Evolutionary conservation across 768 basidiomycete species (phyloP).

Genomic region (Tephrocybe sp.): DNA sequence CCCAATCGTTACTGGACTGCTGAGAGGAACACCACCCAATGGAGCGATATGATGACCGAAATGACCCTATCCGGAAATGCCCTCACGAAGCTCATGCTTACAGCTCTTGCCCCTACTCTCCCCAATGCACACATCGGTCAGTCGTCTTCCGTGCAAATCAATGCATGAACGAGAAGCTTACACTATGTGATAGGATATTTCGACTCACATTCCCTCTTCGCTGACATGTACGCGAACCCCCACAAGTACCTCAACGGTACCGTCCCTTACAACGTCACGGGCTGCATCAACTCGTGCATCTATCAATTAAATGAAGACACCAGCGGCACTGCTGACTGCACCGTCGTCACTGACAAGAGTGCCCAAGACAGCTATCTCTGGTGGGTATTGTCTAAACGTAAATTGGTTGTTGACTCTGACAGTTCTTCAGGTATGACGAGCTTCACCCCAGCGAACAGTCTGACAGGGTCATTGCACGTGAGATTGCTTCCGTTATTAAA

Average conservation of each 20-base stretch:
- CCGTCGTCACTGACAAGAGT: conserved; percentile 22
- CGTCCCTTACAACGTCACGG: conserved; percentile 56
- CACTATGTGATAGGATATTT: conserved; percentile 41
- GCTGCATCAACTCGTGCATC: conserved; percentile 47
- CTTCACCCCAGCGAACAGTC: conserved; percentile 29
- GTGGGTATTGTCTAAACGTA: conserved; percentile 23
- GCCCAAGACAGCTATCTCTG: conserved; percentile 49
- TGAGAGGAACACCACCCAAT: conserved; percentile 52
- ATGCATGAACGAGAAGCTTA: background rate
- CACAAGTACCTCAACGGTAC: conserved; percentile 59
- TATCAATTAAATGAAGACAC: conserved; percentile 27
- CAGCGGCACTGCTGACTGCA: conserved; percentile 26
- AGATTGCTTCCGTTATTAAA: conserved; percentile 36
- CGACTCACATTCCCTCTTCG: conserved; percentile 58
- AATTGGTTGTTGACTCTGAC: background rate
- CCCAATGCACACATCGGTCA: conserved; percentile 57
- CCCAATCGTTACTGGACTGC: conserved; percentile 49
- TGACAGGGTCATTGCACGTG: conserved; percentile 41
- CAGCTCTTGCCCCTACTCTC: conserved; percentile 44
- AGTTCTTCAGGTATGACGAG: conserved; percentile 34
- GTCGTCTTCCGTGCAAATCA: too few species aligned
- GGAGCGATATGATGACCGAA: conserved; percentile 55
- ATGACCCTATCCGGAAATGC: conserved; percentile 49
- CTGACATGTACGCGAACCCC: conserved; percentile 55
- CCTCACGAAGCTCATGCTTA: conserved; percentile 48